Base-by-base conservation (phyloP, 805 yeast genomes). In the Vanderwaltozyma yarrowii region DNA sequence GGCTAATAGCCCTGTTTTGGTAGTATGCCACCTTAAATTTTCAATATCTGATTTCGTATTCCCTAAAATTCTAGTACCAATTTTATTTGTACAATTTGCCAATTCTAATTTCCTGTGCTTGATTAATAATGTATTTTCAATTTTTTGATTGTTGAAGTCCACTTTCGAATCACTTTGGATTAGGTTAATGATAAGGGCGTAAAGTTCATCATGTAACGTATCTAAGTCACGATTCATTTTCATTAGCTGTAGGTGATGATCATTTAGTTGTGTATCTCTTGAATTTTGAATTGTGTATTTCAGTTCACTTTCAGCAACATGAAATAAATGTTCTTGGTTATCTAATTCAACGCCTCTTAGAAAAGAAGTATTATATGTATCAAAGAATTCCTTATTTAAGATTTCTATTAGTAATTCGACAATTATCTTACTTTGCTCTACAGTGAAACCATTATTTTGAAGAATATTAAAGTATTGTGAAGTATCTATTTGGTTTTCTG, bases 231-330 rank as follows among this genome's bases (percentile, higher is more conserved):
- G 67, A 45, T 83, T 85, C 32, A 89, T 54, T 7, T 76, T 71
- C 41, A 81, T 78, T 30, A 81, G 72, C 33, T 77, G 75, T 42
- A 76, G 72, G 17, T 80, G 76, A 37, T 80, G 67, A 37, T 78
- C 80, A 46, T 77, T 78, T 38, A 81, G 66, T 43, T 84, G 83
- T 11, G 67, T 64, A 45, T 80, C 87, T 46, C 96, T 65, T 23
- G 80, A 72, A 30, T 78, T 70, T 30, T 80, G 76, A 18, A 87
- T 74, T 49, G 87, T 95, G 32, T 81, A 84, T 35, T 80, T 62
- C 27, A 89, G 61, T 57, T 89, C 97, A 38, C 88, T 80, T 44
- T 85, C 85, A 0, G 96, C 95, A 24, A 96, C 94, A 54, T 87
- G 89, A 57, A 86, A 88, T 12, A 92, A 62, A 54, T 89, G 92